Evolutionary conservation across 768 basidiomycete species (phyloP).

Genomic region (Suillus subaureus): DNA sequence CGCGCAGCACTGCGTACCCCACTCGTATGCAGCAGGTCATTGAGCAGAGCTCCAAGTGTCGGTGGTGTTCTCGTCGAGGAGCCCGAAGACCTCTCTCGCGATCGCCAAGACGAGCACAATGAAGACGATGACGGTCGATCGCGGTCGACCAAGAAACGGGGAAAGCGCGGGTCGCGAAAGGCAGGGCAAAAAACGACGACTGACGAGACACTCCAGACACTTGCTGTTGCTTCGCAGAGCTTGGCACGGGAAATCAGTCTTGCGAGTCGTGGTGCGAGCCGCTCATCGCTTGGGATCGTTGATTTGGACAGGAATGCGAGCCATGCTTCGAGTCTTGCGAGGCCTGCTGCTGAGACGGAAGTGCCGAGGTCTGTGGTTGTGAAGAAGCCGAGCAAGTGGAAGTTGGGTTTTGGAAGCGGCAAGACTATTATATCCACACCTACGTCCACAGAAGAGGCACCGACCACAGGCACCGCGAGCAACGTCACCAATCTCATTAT

Average conservation of each 20-base stretch:
- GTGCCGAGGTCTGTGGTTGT: constrained; percentile 21
- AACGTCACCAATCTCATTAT: constrained; percentile 79
- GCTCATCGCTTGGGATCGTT: constrained; percentile 36
- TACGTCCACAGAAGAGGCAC: constrained; percentile 35
- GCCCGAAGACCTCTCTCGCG: constrained; percentile 36
- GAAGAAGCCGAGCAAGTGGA: constrained; percentile 79
- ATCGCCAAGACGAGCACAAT: constrained; percentile 27
- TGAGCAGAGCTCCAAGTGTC: constrained; percentile 68
- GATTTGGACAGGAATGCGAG: constrained; percentile 28
- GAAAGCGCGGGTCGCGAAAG: constrained; percentile 85
- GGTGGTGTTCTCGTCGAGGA: constrained; percentile 48
- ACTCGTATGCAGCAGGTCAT: constrained; percentile 52
- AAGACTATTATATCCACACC: constrained; percentile 51
- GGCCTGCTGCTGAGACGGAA: constrained; percentile 6
- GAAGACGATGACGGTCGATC: constrained; percentile 39
- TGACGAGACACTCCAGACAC: constrained; percentile 64
- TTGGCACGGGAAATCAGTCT: constrained; percentile 84
- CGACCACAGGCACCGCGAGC: constrained; percentile 63
- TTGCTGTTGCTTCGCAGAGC: constrained; percentile 79
- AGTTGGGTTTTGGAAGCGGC: constrained; percentile 62
- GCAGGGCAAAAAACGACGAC: constrained; percentile 57
- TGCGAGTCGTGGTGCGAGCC: constrained; percentile 41
- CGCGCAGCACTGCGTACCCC: constrained; percentile 61
- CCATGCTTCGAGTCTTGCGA: constrained; percentile 38
- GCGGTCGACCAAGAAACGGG: constrained; percentile 74